These are phyloP conservation scores for Grosmannia serpens DNA, from an alignment of 2,329 filamentous ascomycete species.

Conservation along the genomic window DNA sequence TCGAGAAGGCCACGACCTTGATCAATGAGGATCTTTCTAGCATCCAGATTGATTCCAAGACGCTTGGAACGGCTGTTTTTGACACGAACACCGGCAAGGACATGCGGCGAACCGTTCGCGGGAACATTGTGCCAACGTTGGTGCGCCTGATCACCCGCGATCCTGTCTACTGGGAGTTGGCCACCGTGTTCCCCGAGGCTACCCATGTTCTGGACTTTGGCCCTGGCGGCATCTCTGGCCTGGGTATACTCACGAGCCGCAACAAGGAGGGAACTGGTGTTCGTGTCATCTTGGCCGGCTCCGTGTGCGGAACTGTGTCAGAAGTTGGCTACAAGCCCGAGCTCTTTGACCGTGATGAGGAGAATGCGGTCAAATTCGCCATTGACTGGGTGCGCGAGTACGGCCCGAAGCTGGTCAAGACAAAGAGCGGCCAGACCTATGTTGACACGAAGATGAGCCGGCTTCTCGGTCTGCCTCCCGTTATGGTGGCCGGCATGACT, in stretches of 20 bases:
- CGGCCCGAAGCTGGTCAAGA: constrained; percentile 84
- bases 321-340: constrained; percentile 98
- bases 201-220: constrained; percentile 96
- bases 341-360: constrained; percentile 90
- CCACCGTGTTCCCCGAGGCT: constrained; percentile 79
- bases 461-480: constrained; percentile 69
- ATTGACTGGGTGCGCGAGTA: constrained; percentile 97
- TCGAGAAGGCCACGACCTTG: constrained; percentile 67
- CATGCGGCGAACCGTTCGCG: constrained; percentile 55
- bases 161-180: constrained; percentile 90
- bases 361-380: constrained; percentile 88
- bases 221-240: constrained; percentile 89
- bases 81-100: constrained; percentile 86
- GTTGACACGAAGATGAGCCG: constrained; percentile 96
- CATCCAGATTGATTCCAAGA: constrained; percentile 60
- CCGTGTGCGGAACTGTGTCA: constrained; percentile 78
- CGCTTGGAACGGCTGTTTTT: constrained; percentile 74
- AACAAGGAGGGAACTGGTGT: constrained; percentile 99
- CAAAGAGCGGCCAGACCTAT: constrained; percentile 76
- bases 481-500: constrained; percentile 93
- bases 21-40: constrained; percentile 83
- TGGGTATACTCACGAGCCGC: constrained; percentile 90
- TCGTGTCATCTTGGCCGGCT: constrained; percentile 85
- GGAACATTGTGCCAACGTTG: constrained; percentile 75
- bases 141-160: constrained; percentile 91